Evolutionary conservation across 2,329 filamentous ascomycete species (phyloP).

Genomic region (Curvularia hawaiiensis): DNA sequence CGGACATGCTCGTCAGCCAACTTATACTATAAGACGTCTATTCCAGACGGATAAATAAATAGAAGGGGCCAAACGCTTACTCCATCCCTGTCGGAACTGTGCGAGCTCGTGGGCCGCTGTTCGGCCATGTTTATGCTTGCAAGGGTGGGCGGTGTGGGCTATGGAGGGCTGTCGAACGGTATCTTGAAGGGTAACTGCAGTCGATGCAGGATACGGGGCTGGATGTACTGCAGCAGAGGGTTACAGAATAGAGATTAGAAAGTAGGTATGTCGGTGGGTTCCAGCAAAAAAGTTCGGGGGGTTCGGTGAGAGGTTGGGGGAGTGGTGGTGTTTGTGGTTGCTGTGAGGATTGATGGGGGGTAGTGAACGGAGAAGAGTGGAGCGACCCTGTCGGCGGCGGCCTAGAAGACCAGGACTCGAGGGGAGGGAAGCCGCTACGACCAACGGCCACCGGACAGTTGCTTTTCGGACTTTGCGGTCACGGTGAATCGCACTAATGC

Average conservation of each 20-base stretch:
- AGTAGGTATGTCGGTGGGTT: slow-evolving; percentile 6
- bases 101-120: slow-evolving; percentile 37
- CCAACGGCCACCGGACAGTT: slow-evolving; percentile 11
- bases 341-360: slow-evolving; percentile 12
- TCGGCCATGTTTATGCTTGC: slow-evolving; percentile 27
- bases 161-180: slow-evolving; percentile 13
- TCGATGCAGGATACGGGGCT: slow-evolving; percentile 17
- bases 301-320: slow-evolving; percentile 4
- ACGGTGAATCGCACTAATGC: not conserved
- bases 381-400: slow-evolving; percentile 2
- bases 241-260: slow-evolving; percentile 15
- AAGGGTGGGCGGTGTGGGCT: slow-evolving; percentile 17
- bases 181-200: slow-evolving; percentile 23
- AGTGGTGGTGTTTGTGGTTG: slow-evolving; percentile 12
- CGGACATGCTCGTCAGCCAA: slow-evolving; percentile 18
- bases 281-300: slow-evolving; percentile 2
- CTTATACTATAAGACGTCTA: not conserved
- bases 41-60: not conserved
- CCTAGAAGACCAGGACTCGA: slow-evolving; percentile 12
- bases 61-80: slow-evolving; percentile 22
- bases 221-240: not conserved
- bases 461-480: slow-evolving; percentile 1
- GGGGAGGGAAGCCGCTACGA: slow-evolving; percentile 16
- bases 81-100: slow-evolving; percentile 40
- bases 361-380: slow-evolving; percentile 22